Evolutionary conservation across 2,329 filamentous ascomycete species (phyloP).

Genomic region (Cephalotrichum gorgonifer): DNA sequence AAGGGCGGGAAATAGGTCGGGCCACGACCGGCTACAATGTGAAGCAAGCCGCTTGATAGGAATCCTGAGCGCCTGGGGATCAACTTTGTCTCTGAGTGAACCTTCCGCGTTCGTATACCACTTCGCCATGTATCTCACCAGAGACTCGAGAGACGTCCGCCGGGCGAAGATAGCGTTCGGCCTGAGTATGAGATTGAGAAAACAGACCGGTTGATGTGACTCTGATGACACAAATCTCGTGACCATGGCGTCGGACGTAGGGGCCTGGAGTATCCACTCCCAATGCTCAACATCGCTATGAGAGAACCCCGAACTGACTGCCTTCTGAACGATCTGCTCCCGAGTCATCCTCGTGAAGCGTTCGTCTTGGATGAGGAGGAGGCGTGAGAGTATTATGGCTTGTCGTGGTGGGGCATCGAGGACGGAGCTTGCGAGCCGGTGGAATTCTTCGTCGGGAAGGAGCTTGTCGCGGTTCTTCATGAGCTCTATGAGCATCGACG

Average conservation of each 20-base stretch:
- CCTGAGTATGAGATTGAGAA: background rate
- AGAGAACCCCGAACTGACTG: background rate
- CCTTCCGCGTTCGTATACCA: background rate
- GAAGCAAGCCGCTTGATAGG: slow-evolving; percentile 4
- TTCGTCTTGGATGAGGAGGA: background rate
- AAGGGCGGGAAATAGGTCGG: slow-evolving; percentile 16
- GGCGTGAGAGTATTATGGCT: background rate
- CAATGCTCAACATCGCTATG: background rate
- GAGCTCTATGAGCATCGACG: background rate
- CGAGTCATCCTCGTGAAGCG: background rate
- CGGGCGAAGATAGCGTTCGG: slow-evolving; percentile 1
- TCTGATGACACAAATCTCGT: background rate
- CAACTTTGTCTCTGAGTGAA: background rate
- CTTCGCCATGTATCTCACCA: background rate
- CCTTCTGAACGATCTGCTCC: background rate
- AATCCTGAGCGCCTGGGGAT: background rate
- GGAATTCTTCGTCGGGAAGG: background rate
- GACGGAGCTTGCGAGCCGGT: background rate
- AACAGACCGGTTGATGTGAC: background rate
- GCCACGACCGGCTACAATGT: slow-evolving; percentile 14
- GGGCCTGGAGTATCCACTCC: background rate
- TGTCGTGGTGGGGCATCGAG: background rate
- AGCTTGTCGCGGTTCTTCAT: background rate
- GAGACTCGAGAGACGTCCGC: background rate
- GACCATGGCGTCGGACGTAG: background rate